phyloP scores from a whole-genome alignment of 768 basidiomycete genomes.

The Leccinum ochraceum region DNA sequence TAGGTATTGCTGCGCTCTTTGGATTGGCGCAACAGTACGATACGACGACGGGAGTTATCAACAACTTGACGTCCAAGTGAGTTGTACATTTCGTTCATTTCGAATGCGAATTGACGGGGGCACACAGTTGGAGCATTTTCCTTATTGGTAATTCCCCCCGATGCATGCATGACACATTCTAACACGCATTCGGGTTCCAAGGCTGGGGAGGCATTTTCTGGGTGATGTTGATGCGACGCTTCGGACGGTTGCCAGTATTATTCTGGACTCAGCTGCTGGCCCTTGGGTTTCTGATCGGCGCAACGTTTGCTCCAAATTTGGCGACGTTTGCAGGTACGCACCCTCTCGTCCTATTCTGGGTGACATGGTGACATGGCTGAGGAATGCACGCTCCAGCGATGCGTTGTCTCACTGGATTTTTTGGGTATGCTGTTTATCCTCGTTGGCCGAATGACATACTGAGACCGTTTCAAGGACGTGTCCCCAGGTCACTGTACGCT shows the following conservation, averaged over 20 bases:
- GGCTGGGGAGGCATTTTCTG: conserved; percentile 34
- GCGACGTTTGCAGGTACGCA: conserved; percentile 45
- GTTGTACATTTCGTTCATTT: background rate
- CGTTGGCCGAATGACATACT: background rate
- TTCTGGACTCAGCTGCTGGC: conserved; percentile 41
- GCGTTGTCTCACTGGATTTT: conserved; percentile 35
- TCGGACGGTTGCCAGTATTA: conserved; percentile 31
- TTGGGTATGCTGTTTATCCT: conserved; percentile 23
- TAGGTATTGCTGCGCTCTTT: conserved; percentile 54
- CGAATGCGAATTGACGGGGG: conserved; percentile 7
- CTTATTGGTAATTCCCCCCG: conserved; percentile 35
- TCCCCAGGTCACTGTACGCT: conserved; percentile 48
- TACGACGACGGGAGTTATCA: conserved; percentile 50
- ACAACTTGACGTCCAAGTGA: conserved; percentile 50
- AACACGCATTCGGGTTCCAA: conserved; percentile 8
- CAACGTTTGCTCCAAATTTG: conserved; percentile 51
- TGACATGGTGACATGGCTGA: background rate
- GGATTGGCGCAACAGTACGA: conserved; percentile 44
- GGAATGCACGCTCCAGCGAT: conserved; percentile 21
- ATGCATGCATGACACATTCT: conserved; percentile 6
- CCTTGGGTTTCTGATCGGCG: conserved; percentile 49
- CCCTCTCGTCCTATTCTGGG: background rate
- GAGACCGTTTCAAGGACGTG: conserved; percentile 39
- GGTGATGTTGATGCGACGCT: conserved; percentile 34
- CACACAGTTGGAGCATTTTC: conserved; percentile 48